phyloP scores from a whole-genome alignment of 495 filamentous ascomycete genomes.

The Aspergillus sclerotioniger region DNA sequence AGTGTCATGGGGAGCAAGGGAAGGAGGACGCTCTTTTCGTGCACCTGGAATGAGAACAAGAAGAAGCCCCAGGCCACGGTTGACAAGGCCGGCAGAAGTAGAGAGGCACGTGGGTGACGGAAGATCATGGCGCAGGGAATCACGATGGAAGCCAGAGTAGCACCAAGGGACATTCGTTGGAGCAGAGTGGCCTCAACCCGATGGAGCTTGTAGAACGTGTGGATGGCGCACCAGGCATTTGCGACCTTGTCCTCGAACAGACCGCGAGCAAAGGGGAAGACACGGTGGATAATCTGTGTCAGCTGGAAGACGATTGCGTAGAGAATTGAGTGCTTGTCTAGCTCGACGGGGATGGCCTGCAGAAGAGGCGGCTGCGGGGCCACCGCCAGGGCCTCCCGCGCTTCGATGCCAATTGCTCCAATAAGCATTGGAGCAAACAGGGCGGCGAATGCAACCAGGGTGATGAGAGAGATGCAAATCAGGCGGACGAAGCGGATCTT shows the following conservation, averaged over 20 bases:
- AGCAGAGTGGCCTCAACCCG: conserved; percentile 63
- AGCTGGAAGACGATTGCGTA: conserved; percentile 74
- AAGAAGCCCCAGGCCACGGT: conserved; percentile 95
- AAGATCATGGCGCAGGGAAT: conserved; percentile 79
- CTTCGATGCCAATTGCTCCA: conserved; percentile 43
- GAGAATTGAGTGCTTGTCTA: conserved; percentile 63
- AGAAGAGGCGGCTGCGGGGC: conserved; percentile 57
- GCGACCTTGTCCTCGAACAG: conserved; percentile 98
- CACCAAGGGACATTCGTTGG: conserved; percentile 71
- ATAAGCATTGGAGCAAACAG: conserved; percentile 72
- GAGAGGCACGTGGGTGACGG: conserved; percentile 68
- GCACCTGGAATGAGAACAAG: conserved; percentile 93
- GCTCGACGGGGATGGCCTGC: conserved; percentile 51
- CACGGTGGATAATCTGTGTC: conserved; percentile 77
- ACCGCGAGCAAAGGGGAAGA: conserved; percentile 91
- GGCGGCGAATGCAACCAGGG: conserved; percentile 68
- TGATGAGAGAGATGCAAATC: conserved; percentile 69
- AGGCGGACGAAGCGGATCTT: conserved; percentile 67
- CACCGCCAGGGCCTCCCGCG: conserved; percentile 34
- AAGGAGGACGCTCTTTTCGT: conserved; percentile 93
- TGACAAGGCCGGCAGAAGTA: conserved; percentile 76
- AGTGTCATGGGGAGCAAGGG: conserved; percentile 91
- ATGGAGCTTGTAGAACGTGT: conserved; percentile 82
- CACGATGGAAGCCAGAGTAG: conserved; percentile 72
- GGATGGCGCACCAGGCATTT: conserved; percentile 93